phyloP scores from a whole-genome alignment of 1,284 basidiomycete genomes.

The Leccinum subrobustum region DNA sequence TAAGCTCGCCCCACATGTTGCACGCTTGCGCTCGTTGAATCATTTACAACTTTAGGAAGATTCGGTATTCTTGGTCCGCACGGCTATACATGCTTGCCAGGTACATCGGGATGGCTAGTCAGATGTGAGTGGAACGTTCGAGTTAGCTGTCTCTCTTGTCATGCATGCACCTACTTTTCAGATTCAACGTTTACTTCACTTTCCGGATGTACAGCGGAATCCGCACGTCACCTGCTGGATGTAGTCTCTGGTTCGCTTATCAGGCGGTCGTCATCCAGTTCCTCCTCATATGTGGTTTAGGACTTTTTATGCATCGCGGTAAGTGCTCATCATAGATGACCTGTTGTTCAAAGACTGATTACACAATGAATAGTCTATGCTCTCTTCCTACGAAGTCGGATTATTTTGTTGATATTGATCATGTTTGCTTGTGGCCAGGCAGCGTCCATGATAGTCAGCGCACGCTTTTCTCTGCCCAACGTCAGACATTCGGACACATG shows the following conservation, averaged over 20 bases:
- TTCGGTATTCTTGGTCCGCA: conserved; percentile 4
- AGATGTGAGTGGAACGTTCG: conserved; percentile 4
- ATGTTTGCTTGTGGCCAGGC: conserved; percentile 2
- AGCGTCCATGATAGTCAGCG: conserved; percentile 14
- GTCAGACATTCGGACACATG: conserved; percentile 8
- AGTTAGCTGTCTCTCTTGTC: conserved; percentile 16
- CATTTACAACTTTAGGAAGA: not conserved
- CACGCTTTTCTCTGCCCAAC: conserved; percentile 1
- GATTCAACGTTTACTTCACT: conserved; percentile 8
- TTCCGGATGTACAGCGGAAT: conserved; percentile 1
- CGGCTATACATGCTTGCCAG: conserved; percentile 8
- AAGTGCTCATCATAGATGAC: not conserved
- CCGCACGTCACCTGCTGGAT: not conserved
- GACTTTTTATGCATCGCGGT: conserved; percentile 14
- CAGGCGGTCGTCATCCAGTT: conserved; percentile 13
- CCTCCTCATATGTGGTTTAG: conserved; percentile 8
- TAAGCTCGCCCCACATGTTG: not conserved
- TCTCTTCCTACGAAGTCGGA: conserved; percentile 9
- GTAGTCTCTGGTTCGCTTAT: conserved; percentile 11
- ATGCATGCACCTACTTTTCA: not conserved
- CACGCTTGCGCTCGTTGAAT: not conserved
- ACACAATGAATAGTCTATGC: conserved; percentile 7
- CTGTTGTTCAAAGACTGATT: not conserved
- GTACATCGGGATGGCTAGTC: conserved; percentile 13
- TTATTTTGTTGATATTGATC: conserved; percentile 8